phyloP scores from a whole-genome alignment of 2,329 filamentous ascomycete species.

The Penicillium sclerotigenum region DNA sequence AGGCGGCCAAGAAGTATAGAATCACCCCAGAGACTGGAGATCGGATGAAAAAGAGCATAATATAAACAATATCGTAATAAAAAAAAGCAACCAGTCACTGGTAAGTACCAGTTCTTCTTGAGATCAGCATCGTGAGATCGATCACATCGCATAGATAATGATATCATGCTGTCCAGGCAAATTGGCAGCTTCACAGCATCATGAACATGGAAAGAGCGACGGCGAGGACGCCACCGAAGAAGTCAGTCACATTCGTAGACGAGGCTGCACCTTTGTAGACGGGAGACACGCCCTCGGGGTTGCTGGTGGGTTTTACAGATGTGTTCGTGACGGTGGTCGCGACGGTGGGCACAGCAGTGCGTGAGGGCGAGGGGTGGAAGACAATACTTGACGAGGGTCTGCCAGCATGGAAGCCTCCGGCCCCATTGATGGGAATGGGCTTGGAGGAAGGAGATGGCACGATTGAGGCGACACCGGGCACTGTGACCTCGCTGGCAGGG shows the following conservation, averaged over 20 bases:
- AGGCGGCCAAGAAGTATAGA: slow-evolving; percentile 5
- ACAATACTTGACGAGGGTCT: slow-evolving; percentile 12
- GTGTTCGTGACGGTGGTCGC: neutral
- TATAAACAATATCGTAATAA: slow-evolving; percentile 2
- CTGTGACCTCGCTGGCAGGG: neutral
- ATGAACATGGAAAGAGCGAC: slow-evolving; percentile 13
- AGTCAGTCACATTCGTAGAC: neutral
- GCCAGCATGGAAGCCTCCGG: slow-evolving; percentile 4
- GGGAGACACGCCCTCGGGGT: slow-evolving; percentile 10
- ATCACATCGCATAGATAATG: neutral
- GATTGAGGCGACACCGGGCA: neutral
- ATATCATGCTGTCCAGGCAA: slow-evolving; percentile 6
- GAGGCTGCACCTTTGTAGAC: slow-evolving; percentile 16
- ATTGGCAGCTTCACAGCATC: slow-evolving; percentile 2
- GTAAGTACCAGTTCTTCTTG: neutral
- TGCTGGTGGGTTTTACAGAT: slow-evolving; percentile 1
- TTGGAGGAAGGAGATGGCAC: slow-evolving; percentile 1
- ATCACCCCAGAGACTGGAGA: slow-evolving; percentile 2
- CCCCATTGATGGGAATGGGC: neutral
- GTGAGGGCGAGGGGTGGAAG: slow-evolving; percentile 5
- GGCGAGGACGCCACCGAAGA: slow-evolving; percentile 11
- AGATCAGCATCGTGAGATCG: slow-evolving; percentile 8
- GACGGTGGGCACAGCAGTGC: slow-evolving; percentile 1
- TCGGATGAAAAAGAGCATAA: neutral
- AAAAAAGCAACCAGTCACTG: neutral